These are phyloP conservation scores for Ramaria rubella DNA, from an alignment of 768 basidiomycete genomes.

Conservation along the genomic window DNA sequence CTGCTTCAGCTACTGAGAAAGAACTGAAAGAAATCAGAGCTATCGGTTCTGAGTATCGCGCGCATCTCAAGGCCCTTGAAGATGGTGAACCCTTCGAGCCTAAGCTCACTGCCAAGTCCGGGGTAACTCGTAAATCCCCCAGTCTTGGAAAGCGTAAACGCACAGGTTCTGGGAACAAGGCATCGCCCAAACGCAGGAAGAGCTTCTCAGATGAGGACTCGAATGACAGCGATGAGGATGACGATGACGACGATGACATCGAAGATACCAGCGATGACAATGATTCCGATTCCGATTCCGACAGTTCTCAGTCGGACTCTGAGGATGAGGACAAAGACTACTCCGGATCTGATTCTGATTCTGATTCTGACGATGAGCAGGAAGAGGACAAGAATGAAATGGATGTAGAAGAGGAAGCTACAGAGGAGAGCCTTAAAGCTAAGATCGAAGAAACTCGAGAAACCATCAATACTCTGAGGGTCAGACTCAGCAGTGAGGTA, in stretches of 20 bases:
- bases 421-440: conserved; percentile 37
- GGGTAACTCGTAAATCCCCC: conserved; percentile 14
- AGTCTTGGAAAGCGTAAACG: conserved; percentile 46
- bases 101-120: conserved; percentile 29
- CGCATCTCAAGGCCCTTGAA: conserved; percentile 41
- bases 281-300: conserved; percentile 18
- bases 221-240: conserved; percentile 12
- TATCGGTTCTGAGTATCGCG: conserved; percentile 33
- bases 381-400: conserved; percentile 24
- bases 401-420: conserved; percentile 32
- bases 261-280: conserved; percentile 27
- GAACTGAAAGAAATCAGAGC: conserved; percentile 36
- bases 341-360: conserved; percentile 14
- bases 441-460: conserved; percentile 39
- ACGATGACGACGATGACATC: conserved; percentile 26
- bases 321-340: conserved; percentile 18
- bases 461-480: conserved; percentile 35
- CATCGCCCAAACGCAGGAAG: conserved; percentile 40
- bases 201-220: conserved; percentile 1
- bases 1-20: conserved; percentile 31
- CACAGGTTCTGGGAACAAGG: conserved; percentile 30
- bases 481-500: conserved; percentile 23
- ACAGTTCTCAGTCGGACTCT: conserved; percentile 17
- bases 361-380: conserved; percentile 18
- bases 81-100: conserved; percentile 40